phyloP scores from a whole-genome alignment of 2,329 filamentous ascomycete species.

The Fusarium concolor region DNA sequence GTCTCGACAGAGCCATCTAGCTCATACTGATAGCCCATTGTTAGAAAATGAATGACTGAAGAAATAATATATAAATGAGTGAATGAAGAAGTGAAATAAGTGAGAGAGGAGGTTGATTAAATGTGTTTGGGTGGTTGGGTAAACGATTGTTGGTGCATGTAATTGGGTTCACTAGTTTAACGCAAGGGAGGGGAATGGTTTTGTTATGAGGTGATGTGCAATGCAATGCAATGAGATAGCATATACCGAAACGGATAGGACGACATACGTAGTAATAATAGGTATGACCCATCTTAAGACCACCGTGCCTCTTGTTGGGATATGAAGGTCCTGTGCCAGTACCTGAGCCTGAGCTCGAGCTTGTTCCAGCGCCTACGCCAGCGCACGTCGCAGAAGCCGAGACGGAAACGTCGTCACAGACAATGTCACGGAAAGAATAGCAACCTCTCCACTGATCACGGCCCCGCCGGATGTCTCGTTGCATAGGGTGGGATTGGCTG shows the following conservation, averaged over 20 bases:
- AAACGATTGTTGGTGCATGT: conserved; percentile 19
- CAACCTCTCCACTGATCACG: conserved; percentile 86
- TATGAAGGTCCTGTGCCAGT: conserved; percentile 40
- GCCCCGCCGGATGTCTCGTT: conserved; percentile 80
- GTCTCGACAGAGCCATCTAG: conserved; percentile 82
- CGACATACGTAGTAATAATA: conserved; percentile 93
- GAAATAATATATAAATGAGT: not conserved
- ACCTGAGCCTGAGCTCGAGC: conserved; percentile 29
- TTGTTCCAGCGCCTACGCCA: conserved; percentile 39
- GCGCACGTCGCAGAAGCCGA: conserved; percentile 42
- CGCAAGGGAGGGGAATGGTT: conserved; percentile 38
- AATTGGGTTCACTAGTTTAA: conserved; percentile 28
- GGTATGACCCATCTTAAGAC: conserved; percentile 89
- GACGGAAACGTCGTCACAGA: conserved; percentile 77
- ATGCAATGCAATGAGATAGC: conserved; percentile 10
- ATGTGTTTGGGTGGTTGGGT: conserved; percentile 34
- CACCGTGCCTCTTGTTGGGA: conserved; percentile 72
- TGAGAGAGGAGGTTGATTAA: conserved; percentile 33
- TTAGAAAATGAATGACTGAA: conserved; percentile 37
- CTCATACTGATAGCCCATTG: conserved; percentile 73
- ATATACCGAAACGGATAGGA: conserved; percentile 32
- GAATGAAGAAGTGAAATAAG: conserved; percentile 19
- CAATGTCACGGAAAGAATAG: conserved; percentile 86
- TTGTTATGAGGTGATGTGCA: conserved; percentile 18
- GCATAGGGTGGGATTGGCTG: conserved; percentile 79